Evolutionary conservation across 345 rosid species (phyloP), one percentile per base, ranked within the genome.

Genomic region (Viola odorata): DNA sequence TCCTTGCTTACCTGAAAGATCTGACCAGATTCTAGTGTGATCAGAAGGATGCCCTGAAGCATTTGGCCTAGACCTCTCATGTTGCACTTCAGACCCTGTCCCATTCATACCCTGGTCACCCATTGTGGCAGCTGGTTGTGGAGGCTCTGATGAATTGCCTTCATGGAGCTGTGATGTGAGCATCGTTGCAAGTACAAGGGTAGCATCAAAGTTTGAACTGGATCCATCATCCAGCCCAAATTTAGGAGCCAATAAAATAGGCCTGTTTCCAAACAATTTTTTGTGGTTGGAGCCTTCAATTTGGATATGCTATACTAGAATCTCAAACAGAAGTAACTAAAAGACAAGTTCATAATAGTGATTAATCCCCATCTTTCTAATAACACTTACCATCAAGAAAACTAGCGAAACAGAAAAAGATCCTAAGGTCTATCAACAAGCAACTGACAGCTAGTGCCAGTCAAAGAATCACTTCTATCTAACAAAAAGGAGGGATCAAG

Each of bases 21-120:
- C 88, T 71, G 96, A 88, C 95, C 99, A 94, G 70, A 91, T 82
- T 82, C 84, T 81, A 56, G 96, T 94, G 73, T 84, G 88, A 68
- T 78, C 85, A 66, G 92, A 88, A 63, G 84, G 91, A 50, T 88
- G 86, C 79, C 80, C 89, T 37, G 84, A 73, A 45, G 62, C 75
- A 74, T 63, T 80, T 60, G 71, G 71, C 67, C 82, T 80, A 65
- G 53, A 68, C 75, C 75, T 76, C 55, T 80, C 89, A 63, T 68
- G 81, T 57, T 80, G 88, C 65, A 71, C 69, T 62, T 66, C 67
- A 45, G 89, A 73, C 50, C 65, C 75, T 11, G 62, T 71, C 13
- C 71, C 69, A 53, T 64, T 70, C 40, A 61, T 73, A 73, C 69
- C 74, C 71, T 72, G 81, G 63, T 60, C 80, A 64, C 54, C 79